These are phyloP conservation scores for Aspergillus arachidicola DNA, from an alignment of 2,329 filamentous ascomycete species.

Conservation along the genomic window DNA sequence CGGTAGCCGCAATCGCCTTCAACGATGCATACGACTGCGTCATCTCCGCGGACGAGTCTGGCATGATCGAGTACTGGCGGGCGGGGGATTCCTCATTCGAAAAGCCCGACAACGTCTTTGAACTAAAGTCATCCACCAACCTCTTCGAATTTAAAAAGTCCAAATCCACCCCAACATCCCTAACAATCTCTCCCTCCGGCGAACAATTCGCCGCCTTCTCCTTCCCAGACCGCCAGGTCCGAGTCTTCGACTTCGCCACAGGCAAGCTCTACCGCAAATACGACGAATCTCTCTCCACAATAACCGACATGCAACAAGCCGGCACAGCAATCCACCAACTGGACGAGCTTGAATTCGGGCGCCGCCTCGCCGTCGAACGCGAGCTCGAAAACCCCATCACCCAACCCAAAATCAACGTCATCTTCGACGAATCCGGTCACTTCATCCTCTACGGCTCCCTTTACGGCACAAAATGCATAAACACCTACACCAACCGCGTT, in stretches of 20 bases:
- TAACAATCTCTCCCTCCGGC: conserved; percentile 84
- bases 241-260: conserved; percentile 88
- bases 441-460: conserved; percentile 95
- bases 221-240: conserved; percentile 88
- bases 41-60: conserved; percentile 81
- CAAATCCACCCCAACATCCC: conserved; percentile 78
- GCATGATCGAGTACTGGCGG: conserved; percentile 97
- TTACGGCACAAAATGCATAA: conserved; percentile 89
- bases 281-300: conserved; percentile 86
- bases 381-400: conserved; percentile 75
- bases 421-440: conserved; percentile 94
- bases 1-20: conserved; percentile 84
- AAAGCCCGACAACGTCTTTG: conserved; percentile 88
- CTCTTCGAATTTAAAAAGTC: conserved; percentile 97
- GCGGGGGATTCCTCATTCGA: conserved; percentile 74
- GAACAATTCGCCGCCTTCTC: conserved; percentile 87
- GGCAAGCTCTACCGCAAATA: conserved; percentile 90
- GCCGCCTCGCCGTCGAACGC: conserved; percentile 80
- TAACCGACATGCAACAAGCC: conserved; percentile 95
- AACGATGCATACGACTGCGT: conserved; percentile 90
- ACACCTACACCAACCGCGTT: conserved; percentile 90
- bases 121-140: conserved; percentile 90
- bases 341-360: conserved; percentile 89
- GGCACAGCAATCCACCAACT: conserved; percentile 79
- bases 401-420: conserved; percentile 75